phyloP scores from a whole-genome alignment of 148 eudicot species.

The Amaranthus cruentus region DNA sequence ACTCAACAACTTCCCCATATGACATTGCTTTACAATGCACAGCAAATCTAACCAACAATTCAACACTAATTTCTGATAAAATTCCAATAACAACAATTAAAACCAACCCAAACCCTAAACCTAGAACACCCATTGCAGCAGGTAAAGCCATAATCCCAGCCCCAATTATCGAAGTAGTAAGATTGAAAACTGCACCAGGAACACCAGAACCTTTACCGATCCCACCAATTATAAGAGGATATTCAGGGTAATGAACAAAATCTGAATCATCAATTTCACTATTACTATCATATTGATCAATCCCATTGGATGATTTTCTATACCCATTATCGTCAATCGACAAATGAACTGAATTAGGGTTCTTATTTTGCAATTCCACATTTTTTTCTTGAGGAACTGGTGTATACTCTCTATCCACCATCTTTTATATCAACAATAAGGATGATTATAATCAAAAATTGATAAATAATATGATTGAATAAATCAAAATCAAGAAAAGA shows the following conservation, averaged over 20 bases:
- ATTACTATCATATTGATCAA: slow-evolving; percentile 21
- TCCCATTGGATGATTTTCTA: slow-evolving; percentile 25
- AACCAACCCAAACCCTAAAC: slow-evolving; percentile 57
- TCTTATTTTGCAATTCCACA: slow-evolving; percentile 36
- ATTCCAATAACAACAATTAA: slow-evolving; percentile 80
- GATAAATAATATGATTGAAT: neutral
- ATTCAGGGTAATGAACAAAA: slow-evolving; percentile 52
- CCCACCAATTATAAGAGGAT: slow-evolving; percentile 56
- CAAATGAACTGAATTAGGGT: slow-evolving; percentile 19
- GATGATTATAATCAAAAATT: neutral
- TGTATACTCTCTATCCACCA: slow-evolving; percentile 46
- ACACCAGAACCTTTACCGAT: slow-evolving; percentile 58
- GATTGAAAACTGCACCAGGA: slow-evolving; percentile 82
- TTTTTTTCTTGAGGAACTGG: slow-evolving; percentile 31
- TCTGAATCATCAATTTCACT: slow-evolving; percentile 38
- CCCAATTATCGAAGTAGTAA: slow-evolving; percentile 81
- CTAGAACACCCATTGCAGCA: slow-evolving; percentile 89
- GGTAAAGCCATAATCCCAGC: slow-evolving; percentile 99
- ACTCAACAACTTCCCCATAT: slow-evolving; percentile 84
- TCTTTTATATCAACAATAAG: neutral
- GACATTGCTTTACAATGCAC: slow-evolving; percentile 66
- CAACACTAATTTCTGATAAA: slow-evolving; percentile 79
- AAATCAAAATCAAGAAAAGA: neutral
- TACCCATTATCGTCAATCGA: slow-evolving; percentile 30
- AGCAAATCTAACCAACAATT: slow-evolving; percentile 60